A percentile compares a stretch with the other conserved stretches of the same genome.
These are phyloP conservation scores for Sungouiozyma ichnusensis DNA, from an alignment of 805 yeast genomes.

Conservation along the genomic window DNA sequence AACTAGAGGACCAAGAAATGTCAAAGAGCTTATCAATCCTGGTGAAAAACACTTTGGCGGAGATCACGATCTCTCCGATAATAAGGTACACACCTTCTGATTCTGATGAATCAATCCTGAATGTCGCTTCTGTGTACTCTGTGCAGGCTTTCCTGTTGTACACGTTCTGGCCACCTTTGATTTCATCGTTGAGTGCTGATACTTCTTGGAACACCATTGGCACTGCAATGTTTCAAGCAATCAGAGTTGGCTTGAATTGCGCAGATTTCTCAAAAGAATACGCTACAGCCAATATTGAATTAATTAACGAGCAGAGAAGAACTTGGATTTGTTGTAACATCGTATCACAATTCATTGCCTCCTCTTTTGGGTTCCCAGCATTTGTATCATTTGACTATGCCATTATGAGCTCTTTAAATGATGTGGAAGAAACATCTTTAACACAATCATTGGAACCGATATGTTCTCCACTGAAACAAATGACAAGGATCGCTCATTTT, in stretches of 20 bases:
- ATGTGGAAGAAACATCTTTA: background rate
- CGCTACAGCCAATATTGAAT: constrained; percentile 32
- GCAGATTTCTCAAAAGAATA: constrained; percentile 56
- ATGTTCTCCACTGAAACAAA: constrained; percentile 40
- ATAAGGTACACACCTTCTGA: constrained; percentile 73
- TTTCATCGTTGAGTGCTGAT: constrained; percentile 90
- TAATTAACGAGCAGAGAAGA: constrained; percentile 64
- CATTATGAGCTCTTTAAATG: constrained; percentile 40
- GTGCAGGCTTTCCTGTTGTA: constrained; percentile 86
- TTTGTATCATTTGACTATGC: constrained; percentile 77
- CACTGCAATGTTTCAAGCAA: constrained; percentile 84
- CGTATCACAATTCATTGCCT: constrained; percentile 81
- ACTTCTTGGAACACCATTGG: constrained; percentile 95
- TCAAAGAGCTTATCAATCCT: constrained; percentile 48
- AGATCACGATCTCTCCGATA: constrained; percentile 82
- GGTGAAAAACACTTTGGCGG: constrained; percentile 70
- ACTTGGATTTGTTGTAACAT: constrained; percentile 94
- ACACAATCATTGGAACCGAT: constrained; percentile 10
- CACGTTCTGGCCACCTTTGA: constrained; percentile 93
- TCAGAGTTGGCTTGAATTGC: constrained; percentile 80
- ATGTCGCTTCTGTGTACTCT: constrained; percentile 84
- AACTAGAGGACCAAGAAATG: background rate
- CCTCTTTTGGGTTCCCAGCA: constrained; percentile 91
- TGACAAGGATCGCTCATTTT: constrained; percentile 75
- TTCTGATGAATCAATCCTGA: constrained; percentile 69